Percentiles rank a stretch among this genome's conserved stretches.
These are phyloP conservation scores for Saturnispora mendoncae DNA, from an alignment of 805 yeast species.

Conservation along the genomic window DNA sequence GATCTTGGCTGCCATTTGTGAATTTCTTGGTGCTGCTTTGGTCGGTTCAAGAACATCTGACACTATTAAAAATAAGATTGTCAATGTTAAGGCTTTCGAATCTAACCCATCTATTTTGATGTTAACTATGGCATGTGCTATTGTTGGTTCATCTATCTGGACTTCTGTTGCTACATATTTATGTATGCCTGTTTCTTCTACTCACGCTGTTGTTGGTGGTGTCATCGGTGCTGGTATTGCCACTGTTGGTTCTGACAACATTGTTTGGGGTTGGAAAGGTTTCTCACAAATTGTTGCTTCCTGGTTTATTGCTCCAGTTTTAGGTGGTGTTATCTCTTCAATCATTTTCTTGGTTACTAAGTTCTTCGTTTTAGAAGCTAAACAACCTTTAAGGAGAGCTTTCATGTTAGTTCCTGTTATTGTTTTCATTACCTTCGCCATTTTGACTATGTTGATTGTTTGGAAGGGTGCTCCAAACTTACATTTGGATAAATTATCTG, in stretches of 20 bases:
- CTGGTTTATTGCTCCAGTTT: slow-evolving; percentile 69
- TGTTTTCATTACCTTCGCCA: slow-evolving; percentile 50
- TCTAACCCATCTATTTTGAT: slow-evolving; percentile 61
- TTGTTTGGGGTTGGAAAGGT: slow-evolving; percentile 72
- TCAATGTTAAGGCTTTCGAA: slow-evolving; percentile 41
- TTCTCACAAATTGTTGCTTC: slow-evolving; percentile 67
- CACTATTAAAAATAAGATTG: slow-evolving; percentile 59
- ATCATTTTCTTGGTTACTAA: slow-evolving; percentile 52
- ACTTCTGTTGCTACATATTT: slow-evolving; percentile 54
- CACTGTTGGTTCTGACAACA: slow-evolving; percentile 50
- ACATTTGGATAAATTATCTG: slow-evolving; percentile 43
- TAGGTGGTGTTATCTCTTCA: slow-evolving; percentile 58
- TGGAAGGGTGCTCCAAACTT: slow-evolving; percentile 76
- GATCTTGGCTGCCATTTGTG: slow-evolving; percentile 61
- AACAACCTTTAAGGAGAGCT: slow-evolving; percentile 46
- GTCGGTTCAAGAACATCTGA: slow-evolving; percentile 70
- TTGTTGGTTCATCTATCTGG: slow-evolving; percentile 68
- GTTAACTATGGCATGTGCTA: slow-evolving; percentile 69
- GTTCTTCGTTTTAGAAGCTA: slow-evolving; percentile 51
- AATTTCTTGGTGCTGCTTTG: slow-evolving; percentile 64
- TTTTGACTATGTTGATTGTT: slow-evolving; percentile 67
- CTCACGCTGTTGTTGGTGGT: slow-evolving; percentile 73
- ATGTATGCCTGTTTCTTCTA: slow-evolving; percentile 76
- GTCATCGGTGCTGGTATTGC: slow-evolving; percentile 70
- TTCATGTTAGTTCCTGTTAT: slow-evolving; percentile 50